Evolutionary conservation across 2,329 filamentous ascomycete genomes (phyloP), one percentile per base, ranked within the genome.

Genomic region (Nothopassalora personata): DNA sequence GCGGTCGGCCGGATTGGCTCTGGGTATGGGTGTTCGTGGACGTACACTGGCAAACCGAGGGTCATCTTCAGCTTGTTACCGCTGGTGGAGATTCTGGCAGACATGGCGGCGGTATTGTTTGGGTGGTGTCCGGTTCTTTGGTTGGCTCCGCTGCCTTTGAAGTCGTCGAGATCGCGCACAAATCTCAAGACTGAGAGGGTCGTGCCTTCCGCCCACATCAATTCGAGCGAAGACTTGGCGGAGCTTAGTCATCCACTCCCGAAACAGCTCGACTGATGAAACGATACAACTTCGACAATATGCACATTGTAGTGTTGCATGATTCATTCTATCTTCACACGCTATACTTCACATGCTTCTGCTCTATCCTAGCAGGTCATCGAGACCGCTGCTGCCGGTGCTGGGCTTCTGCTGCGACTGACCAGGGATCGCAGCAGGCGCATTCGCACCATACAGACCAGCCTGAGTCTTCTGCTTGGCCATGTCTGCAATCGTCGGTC

Each of bases 11-110:
- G 30, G 18, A 43, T 48, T 52, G 18, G 39, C 39, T 13, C 47
- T 52, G 18, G 39, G 39, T 13, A 23, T 57, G 27, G 30, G 11
- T 51, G 39, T 33, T 51, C 49, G 49, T 34, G 57, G 51, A 90
- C 91, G 80, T 96, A 97, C 92, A 96, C 91, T 82, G 94, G 94
- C 76, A 99, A 91, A 97, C 91, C 94, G 82, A 99, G 91, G 80
- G 94, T 97, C 94, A 99, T 99, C 90, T 96, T 97, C 76, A 97
- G 90, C 90, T 99, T 99, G 90, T 95, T 95, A 87, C 94, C 94
- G 77, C 49, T 51, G 28, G 49, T 30, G 27, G 49, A 43, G 3
- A 43, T 43, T 43, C 39, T 43, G 54, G 58, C 62, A 66, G 74
- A 71, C 75, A 77, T 77, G 62, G 47, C 60, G 57, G 33, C 58